Conservation (phyloP, 1,284 basidiomycete species). For the Tremellales sp. region DNA sequence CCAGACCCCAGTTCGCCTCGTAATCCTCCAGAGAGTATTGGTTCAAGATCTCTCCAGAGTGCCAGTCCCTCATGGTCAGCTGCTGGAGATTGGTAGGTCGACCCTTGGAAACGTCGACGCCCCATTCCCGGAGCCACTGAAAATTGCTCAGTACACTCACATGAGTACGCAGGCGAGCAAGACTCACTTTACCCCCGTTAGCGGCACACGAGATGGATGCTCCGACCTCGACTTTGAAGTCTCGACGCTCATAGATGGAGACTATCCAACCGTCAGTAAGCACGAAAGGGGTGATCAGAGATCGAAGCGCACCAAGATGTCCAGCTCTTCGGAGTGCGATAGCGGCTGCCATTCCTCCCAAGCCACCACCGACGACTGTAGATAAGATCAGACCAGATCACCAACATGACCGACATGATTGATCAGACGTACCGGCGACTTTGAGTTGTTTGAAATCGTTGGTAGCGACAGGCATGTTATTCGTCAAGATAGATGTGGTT, state of each 20-base stretch:
- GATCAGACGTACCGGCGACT: too few species aligned
- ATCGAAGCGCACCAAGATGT: slow-evolving; percentile 10
- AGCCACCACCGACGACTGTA: slow-evolving; percentile 39
- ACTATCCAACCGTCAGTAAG: slow-evolving; percentile 12
- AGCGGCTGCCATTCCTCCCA: slow-evolving; percentile 34
- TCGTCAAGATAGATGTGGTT: too few species aligned
- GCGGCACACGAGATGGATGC: slow-evolving; percentile 41
- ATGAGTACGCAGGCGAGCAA: neutral
- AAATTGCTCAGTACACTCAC: neutral
- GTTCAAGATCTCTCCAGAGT: slow-evolving; percentile 36
- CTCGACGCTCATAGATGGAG: slow-evolving; percentile 36
- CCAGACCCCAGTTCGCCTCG: slow-evolving; percentile 37
- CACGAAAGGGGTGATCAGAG: neutral
- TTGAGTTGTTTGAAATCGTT: too few species aligned
- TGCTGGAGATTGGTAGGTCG: slow-evolving; percentile 34
- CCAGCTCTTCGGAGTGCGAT: slow-evolving; percentile 37
- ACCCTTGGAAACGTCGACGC: slow-evolving; percentile 29
- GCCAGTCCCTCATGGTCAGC: slow-evolving; percentile 39
- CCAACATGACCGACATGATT: too few species aligned
- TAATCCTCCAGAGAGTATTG: slow-evolving; percentile 33
- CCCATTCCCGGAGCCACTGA: slow-evolving; percentile 39
- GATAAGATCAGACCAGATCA: too few species aligned
- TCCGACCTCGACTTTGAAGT: slow-evolving; percentile 40
- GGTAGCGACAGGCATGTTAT: too few species aligned
- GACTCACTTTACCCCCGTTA: slow-evolving; percentile 17